These are phyloP conservation scores for Brasilioporus rufonigricans DNA, from an alignment of 768 basidiomycete species.

Conservation along the genomic window DNA sequence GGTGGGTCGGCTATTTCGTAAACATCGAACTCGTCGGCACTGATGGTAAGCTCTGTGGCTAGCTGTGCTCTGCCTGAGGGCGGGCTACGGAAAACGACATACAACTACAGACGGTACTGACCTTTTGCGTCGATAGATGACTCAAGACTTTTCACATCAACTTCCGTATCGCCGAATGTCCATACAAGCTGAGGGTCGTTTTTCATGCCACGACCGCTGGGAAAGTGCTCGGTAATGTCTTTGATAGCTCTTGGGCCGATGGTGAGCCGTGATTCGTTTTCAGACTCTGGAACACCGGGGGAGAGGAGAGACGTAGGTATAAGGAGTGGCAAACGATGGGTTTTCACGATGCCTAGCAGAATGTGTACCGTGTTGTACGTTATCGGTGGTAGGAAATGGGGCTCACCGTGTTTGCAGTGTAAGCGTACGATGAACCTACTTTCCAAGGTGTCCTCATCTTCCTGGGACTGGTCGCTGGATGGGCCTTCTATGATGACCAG, in stretches of 20 bases:
- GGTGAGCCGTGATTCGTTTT: slow-evolving; percentile 60
- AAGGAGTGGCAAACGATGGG: slow-evolving; percentile 67
- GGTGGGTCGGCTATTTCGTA: slow-evolving; percentile 67
- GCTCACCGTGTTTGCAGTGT: slow-evolving; percentile 79
- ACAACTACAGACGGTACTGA: slow-evolving; percentile 20
- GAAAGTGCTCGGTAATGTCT: slow-evolving; percentile 83
- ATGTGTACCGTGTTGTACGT: slow-evolving; percentile 11
- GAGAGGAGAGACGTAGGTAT: slow-evolving; percentile 57
- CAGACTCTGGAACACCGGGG: slow-evolving; percentile 60
- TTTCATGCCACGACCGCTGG: slow-evolving; percentile 56
- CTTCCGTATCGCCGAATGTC: slow-evolving; percentile 70
- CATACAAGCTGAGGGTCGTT: slow-evolving; percentile 79
- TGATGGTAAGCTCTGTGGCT: slow-evolving; percentile 73
- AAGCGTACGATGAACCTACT: slow-evolving; percentile 70
- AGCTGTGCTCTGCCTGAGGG: slow-evolving; percentile 56
- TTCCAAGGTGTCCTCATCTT: slow-evolving; percentile 57
- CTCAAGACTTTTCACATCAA: slow-evolving; percentile 66
- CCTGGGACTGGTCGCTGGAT: slow-evolving; percentile 30
- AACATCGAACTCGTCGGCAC: slow-evolving; percentile 75
- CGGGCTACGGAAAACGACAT: not conserved
- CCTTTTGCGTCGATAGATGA: slow-evolving; percentile 66
- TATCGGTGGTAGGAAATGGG: not conserved
- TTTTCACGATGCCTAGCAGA: slow-evolving; percentile 70
- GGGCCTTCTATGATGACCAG: slow-evolving; percentile 62
- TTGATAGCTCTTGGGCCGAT: slow-evolving; percentile 72